Percentiles rank a stretch among this genome's conserved stretches.
Evolutionary conservation across 805 yeast species (phyloP).

Genomic region (Maudiozyma serrabonitensis): DNA sequence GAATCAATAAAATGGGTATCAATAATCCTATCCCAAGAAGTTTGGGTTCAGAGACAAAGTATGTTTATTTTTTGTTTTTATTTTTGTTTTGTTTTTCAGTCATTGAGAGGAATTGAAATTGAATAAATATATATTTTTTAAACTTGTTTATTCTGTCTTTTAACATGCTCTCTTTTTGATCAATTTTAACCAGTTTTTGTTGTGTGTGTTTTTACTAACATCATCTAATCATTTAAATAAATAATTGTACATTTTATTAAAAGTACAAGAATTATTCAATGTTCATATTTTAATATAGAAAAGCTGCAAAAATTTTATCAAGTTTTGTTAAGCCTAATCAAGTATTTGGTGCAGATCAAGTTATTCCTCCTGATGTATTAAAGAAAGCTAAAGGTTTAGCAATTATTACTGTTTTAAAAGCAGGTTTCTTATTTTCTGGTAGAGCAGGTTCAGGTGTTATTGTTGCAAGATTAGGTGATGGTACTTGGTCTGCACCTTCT

Average conservation of each 20-base stretch:
- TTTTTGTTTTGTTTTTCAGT: neutral
- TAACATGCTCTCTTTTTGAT: too few species aligned
- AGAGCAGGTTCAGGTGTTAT: slow-evolving; percentile 96
- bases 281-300: slow-evolving; percentile 33
- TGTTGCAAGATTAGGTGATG: slow-evolving; percentile 89
- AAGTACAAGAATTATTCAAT: too few species aligned
- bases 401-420: slow-evolving; percentile 85
- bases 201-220: neutral
- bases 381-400: slow-evolving; percentile 91
- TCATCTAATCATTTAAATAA: neutral
- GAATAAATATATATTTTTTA: too few species aligned
- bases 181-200: neutral
- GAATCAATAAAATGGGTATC: slow-evolving; percentile 46
- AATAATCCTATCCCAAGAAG: slow-evolving; percentile 94
- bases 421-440: slow-evolving; percentile 92
- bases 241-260: neutral
- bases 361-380: slow-evolving; percentile 82
- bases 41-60: slow-evolving; percentile 76
- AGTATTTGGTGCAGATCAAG: slow-evolving; percentile 74
- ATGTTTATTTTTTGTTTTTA: slow-evolving; percentile 29
- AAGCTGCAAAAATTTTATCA: slow-evolving; percentile 86
- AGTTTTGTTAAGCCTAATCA: slow-evolving; percentile 94
- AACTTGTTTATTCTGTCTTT: too few species aligned
- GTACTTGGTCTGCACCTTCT: slow-evolving; percentile 95
- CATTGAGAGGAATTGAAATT: too few species aligned